Base-by-base conservation (phyloP, 352 stramenopile genomes). In the Phytophthora cryptogea region DNA sequence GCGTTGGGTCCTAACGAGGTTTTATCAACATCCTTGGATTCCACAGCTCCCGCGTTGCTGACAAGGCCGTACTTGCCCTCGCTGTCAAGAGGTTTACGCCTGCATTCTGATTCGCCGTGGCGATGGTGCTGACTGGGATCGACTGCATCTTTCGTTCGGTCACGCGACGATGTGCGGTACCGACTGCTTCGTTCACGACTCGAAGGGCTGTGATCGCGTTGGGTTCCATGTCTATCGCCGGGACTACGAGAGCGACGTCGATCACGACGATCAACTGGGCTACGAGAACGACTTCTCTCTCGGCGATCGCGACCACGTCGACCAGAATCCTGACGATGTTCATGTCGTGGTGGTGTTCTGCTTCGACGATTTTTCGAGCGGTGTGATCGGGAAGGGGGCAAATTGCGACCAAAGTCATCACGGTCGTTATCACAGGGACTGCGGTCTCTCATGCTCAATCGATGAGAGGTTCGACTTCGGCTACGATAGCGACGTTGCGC, bases 11-110 rank as follows among this genome's bases (percentile, higher is more conserved):
- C 85, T 4, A 95, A 68, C 6, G 83, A 90, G 9, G 80, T 68
- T 52, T 69, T 86, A 66, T 95, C 85, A 9, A 95, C 64, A 41
- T 95, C 70, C 33, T 85, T 87, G 33, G 71, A 87, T 61, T 88
- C 70, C 14, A 81, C 76, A 10, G 83, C 82, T 63, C 81, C 83
- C 2, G 74, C 55, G 41, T 63, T 72, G 27, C 61, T 80, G 17
- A 93, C 74, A 8, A 94, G 64, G 17, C 85, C 87, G 59, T 94
- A 91, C 51, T 86, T 86, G 5, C 68, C 70, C 0, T 68, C 66
- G 0, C 14, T 44, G 20, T 74, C 55, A 1, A 71, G 13, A 16
- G 52, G 59, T 31, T 77, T 77, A 33, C 43, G 59, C 45, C 53
- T 65, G 7, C 51, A 62, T 20, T 53, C 42, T 43, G 46, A 11